Base-by-base conservation (phyloP, 2,329 filamentous ascomycete species). In the Fusarium nodosum region DNA sequence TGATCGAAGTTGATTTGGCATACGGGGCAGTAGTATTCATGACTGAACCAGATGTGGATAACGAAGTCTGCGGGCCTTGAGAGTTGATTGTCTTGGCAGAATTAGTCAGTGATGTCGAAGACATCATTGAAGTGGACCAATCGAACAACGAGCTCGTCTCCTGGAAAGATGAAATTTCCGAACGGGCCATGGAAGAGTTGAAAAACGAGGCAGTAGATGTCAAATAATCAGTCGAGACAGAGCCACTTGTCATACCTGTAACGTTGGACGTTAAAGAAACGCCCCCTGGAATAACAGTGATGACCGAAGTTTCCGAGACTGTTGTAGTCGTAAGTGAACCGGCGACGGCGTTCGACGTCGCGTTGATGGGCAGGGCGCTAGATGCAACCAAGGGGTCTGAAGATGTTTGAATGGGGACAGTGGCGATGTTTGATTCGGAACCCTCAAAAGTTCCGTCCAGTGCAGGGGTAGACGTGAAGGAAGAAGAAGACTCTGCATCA, bases 271-370 rank as follows among this genome's bases (percentile, higher is more conserved):
- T 61, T 28, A 58, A 64, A 6, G 51, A 39, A 26, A 65, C 24
- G 11, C 51, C 60, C 3, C 71, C 71, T 7, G 72, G 64, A 13
- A 58, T 60, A 12, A 72, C 48, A 13, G 72, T 74, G 10, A 72
- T 48, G 22, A 71, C 20, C 10, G 66, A 71, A 3, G 57, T 60
- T 13, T 64, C 53, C 28, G 59, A 60, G 9, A 58, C 18, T 20
- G 68, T 73, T 33, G 60, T 44, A 30, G 70, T 48, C 7, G 52
- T 60, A 4, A 58, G 42, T 2, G 55, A 62, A 13, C 13, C 31
- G 20, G 22, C 47, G 33, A 28, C 36, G 38, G n/a, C 39, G 20
- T 22, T 38, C 18, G 57, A 60, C 7, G 55, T 70, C 6, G 45
- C 41, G 24, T 59, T 69, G 39, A 28, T 24, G 15, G 59, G 61